These are phyloP conservation scores for Lomentospora prolificans DNA, from an alignment of 2,329 filamentous ascomycete species.

Conservation along the genomic window DNA sequence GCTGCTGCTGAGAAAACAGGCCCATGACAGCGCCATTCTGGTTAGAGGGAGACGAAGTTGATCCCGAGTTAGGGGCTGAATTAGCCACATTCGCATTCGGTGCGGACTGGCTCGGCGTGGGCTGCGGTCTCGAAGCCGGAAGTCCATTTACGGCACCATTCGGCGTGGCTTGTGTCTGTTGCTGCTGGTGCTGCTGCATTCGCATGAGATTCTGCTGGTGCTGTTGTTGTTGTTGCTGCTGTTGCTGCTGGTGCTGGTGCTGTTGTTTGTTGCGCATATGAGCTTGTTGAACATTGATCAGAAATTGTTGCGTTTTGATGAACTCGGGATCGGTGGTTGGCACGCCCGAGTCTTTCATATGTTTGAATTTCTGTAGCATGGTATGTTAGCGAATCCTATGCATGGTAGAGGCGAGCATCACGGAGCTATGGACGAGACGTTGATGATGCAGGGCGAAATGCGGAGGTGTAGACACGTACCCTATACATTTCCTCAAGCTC, in stretches of 20 bases:
- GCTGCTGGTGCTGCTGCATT: constrained; percentile 31
- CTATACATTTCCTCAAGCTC: constrained; percentile 66
- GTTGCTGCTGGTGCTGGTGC: too few relatives aligned
- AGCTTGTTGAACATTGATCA: constrained; percentile 56
- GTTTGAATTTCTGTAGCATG: constrained; percentile 62
- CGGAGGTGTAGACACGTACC: constrained; percentile 34
- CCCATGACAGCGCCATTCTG: constrained; percentile 27
- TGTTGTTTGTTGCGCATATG: constrained; percentile 33
- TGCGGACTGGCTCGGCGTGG: constrained; percentile 16
- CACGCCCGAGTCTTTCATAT: constrained; percentile 80
- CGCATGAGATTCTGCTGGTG: constrained; percentile 30
- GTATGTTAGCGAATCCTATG: not conserved
- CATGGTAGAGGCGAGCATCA: not conserved
- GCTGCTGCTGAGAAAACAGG: constrained; percentile 69
- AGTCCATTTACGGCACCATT: constrained; percentile 47
- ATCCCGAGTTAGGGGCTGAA: not conserved
- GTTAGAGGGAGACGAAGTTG: constrained; percentile 9
- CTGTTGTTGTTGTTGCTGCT: constrained; percentile 30
- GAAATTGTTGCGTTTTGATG: constrained; percentile 68
- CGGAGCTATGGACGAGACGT: constrained; percentile 4
- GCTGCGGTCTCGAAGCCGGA: constrained; percentile 20
- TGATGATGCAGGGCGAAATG: not conserved
- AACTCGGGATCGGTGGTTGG: constrained; percentile 78
- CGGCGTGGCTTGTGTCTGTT: constrained; percentile 41
- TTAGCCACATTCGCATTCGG: constrained; percentile 13